phyloP scores from a whole-genome alignment of 306 rosid species.

The Pueraria montana region DNA sequence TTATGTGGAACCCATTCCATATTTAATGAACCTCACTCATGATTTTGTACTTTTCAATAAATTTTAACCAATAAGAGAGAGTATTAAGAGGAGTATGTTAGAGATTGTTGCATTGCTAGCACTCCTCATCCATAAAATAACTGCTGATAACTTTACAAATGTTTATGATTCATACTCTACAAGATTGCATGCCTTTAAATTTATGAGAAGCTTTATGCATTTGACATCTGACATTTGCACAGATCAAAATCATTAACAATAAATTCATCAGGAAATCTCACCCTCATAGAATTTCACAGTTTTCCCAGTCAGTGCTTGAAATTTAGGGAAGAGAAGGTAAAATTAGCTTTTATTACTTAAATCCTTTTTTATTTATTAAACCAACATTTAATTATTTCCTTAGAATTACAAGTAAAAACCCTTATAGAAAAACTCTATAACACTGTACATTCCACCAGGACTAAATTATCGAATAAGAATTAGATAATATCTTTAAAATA shows the following conservation, averaged over 20 bases:
- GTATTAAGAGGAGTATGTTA: not conserved
- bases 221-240: not conserved
- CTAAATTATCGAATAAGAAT: not conserved
- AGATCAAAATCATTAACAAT: conserved; percentile 20
- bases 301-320: conserved; percentile 14
- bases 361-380: not conserved
- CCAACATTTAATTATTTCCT: not conserved
- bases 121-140: conserved; percentile 15
- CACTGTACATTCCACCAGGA: no score
- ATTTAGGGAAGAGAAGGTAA: not conserved
- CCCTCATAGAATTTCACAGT: not conserved
- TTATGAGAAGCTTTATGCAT: conserved; percentile 31
- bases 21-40: not conserved
- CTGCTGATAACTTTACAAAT: not conserved
- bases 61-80: not conserved
- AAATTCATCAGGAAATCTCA: conserved; percentile 9
- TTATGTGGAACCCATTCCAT: not conserved
- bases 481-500: not conserved
- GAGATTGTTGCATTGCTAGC: not conserved
- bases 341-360: not conserved
- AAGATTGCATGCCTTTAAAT: conserved; percentile 8
- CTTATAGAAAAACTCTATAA: not conserved
- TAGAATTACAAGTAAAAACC: conserved; percentile 4
- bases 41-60: not conserved
- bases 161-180: not conserved